Evolutionary conservation across 495 filamentous ascomycete genomes (phyloP).

Genomic region (Apodospora peruviana): DNA sequence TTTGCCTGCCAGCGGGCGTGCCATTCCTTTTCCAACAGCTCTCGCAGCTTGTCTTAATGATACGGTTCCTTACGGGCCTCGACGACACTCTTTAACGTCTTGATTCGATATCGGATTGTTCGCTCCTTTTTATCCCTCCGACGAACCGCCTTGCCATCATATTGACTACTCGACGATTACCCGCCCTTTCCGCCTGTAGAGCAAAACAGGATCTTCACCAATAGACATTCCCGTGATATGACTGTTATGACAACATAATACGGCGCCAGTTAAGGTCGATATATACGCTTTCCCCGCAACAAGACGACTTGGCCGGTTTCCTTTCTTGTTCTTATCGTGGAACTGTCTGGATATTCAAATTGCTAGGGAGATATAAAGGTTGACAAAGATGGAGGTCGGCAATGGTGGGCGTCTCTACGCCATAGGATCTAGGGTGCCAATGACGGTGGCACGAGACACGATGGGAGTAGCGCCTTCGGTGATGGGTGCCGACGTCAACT

Average conservation of each 20-base stretch:
- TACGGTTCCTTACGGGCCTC: slow-evolving; percentile 9
- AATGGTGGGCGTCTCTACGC: slow-evolving; percentile 14
- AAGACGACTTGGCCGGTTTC: slow-evolving; percentile 2
- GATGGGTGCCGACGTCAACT: slow-evolving; percentile 7
- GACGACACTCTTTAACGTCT: slow-evolving; percentile 19
- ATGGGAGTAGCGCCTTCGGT: slow-evolving; percentile 8
- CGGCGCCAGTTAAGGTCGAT: slow-evolving; percentile 11
- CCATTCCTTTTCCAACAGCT: slow-evolving; percentile 33
- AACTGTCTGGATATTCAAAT: not conserved
- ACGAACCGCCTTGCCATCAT: not conserved
- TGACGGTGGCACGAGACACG: slow-evolving; percentile 3
- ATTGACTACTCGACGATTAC: not conserved
- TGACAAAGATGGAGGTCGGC: slow-evolving; percentile 23
- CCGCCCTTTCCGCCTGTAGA: not conserved
- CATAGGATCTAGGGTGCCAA: slow-evolving; percentile 24
- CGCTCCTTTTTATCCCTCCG: slow-evolving; percentile 7
- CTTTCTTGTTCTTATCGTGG: not conserved
- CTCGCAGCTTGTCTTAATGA: slow-evolving; percentile 5
- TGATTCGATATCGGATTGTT: slow-evolving; percentile 6
- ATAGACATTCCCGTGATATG: slow-evolving; percentile 14
- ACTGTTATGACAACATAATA: slow-evolving; percentile 26
- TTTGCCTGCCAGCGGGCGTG: slow-evolving; percentile 43
- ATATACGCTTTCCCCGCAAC: slow-evolving; percentile 3
- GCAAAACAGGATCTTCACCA: slow-evolving; percentile 12
- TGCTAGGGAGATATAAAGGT: slow-evolving; percentile 5